Percentiles rank a stretch among this genome's conserved stretches.
These are phyloP conservation scores for Megacollybia marginata DNA, from an alignment of 768 basidiomycete genomes.

Conservation along the genomic window DNA sequence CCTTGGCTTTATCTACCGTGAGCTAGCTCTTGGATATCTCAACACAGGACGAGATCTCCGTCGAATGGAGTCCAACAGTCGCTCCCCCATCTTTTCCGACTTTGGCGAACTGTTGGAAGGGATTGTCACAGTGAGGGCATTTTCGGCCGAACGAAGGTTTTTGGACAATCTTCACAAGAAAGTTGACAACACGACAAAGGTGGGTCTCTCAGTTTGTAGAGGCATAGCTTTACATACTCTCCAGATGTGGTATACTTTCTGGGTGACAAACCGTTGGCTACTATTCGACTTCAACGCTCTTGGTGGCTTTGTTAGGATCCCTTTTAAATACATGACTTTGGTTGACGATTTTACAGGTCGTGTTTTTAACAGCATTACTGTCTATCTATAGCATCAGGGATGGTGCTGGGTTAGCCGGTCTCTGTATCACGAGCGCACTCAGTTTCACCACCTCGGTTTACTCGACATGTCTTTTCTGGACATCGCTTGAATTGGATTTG, in stretches of 20 bases:
- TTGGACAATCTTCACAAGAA: conserved; percentile 66
- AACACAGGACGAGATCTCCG: conserved; percentile 79
- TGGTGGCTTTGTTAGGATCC: conserved; percentile 34
- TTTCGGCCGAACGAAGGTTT: conserved; percentile 76
- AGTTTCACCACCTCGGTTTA: conserved; percentile 41
- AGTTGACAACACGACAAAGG: conserved; percentile 74
- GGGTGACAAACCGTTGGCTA: conserved; percentile 89
- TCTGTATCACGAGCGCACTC: conserved; percentile 70
- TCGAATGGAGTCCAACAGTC: conserved; percentile 84
- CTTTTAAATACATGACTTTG: background rate
- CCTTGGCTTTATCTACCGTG: conserved; percentile 68
- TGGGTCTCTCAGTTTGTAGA: conserved; percentile 14
- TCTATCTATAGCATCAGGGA: conserved; percentile 54
- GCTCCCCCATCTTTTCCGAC: conserved; percentile 79
- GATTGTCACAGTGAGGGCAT: conserved; percentile 90
- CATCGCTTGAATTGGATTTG: conserved; percentile 63
- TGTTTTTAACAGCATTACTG: conserved; percentile 71
- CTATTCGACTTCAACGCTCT: conserved; percentile 76
- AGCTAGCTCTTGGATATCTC: conserved; percentile 64
- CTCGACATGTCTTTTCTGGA: conserved; percentile 48
- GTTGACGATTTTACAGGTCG: conserved; percentile 26
- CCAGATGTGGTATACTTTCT: conserved; percentile 80
- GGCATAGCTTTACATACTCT: background rate
- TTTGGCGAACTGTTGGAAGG: conserved; percentile 82
- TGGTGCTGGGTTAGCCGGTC: conserved; percentile 55